These are phyloP conservation scores for Puccinia sorghi DNA, from an alignment of 1,284 basidiomycete species.

Conservation along the genomic window DNA sequence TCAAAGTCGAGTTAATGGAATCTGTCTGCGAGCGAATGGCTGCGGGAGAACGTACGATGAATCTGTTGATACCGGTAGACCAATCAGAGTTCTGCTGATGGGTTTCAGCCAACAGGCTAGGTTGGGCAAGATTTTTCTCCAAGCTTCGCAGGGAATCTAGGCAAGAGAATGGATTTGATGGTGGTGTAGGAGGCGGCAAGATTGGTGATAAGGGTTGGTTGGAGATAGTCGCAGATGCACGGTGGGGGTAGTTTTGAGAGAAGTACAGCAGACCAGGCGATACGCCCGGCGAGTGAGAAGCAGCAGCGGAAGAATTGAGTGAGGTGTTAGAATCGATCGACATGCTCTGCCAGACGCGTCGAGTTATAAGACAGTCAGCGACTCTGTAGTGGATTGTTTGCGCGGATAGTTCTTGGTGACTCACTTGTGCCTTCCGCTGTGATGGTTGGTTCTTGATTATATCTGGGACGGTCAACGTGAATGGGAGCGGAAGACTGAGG, in stretches of 20 bases:
- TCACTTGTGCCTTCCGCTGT: too few species aligned
- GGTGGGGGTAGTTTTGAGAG: neutral
- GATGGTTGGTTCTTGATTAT: too few species aligned
- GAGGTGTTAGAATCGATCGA: neutral
- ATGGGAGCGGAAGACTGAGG: too few species aligned
- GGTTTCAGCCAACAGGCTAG: slow-evolving; percentile 25
- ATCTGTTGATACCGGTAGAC: slow-evolving; percentile 43
- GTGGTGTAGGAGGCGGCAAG: slow-evolving; percentile 9
- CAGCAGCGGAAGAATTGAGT: neutral
- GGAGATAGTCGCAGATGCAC: slow-evolving; percentile 3
- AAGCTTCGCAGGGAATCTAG: slow-evolving; percentile 32
- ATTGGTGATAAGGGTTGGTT: neutral
- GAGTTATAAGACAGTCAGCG: too few species aligned
- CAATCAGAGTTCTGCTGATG: slow-evolving; percentile 28
- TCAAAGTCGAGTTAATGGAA: neutral
- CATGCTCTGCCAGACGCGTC: slow-evolving; percentile 5
- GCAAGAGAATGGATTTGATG: slow-evolving; percentile 48
- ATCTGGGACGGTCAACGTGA: too few species aligned
- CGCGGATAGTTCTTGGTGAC: too few species aligned
- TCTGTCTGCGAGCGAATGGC: neutral
- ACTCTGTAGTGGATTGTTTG: too few species aligned
- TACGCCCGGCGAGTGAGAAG: slow-evolving; percentile 9
- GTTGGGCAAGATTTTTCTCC: slow-evolving; percentile 43
- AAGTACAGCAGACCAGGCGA: slow-evolving; percentile 35
- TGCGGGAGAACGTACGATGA: slow-evolving; percentile 21